Evolutionary conservation across 345 rosid species (phyloP), one percentile per base, ranked within the genome.

Genomic region (Populus simonii): DNA sequence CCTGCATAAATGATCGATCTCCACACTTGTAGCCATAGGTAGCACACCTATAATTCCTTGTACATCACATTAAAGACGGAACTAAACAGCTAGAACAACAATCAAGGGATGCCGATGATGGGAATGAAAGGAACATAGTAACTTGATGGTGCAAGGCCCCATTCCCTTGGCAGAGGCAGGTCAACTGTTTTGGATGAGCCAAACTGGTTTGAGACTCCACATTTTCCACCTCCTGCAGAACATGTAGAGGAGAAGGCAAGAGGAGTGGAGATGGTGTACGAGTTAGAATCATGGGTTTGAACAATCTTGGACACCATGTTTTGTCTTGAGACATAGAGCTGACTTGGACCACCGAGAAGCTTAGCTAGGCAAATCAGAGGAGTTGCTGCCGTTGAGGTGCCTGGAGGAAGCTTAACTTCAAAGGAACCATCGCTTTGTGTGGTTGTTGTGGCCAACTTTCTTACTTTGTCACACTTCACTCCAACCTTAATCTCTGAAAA

Each of bases 121-220:
- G 98, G 98, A 75, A 93, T 7, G 87, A 92, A 89, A 47, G 97
- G 96, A 68, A 86, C 1, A 36, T 94, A 94, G 55, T 87, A 92
- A 86, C 98, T 94, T 4, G 97, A 82, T 15, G 97, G 98, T 38
- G 98, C 94, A 18, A 94, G 80, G 4, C 98, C 98, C 98, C 98
- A 94, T 70, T 89, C 95, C 4, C 33, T 76, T 5, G 98, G 98
- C 18, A 94, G 76, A 15, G 98, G 98, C 72, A 94, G 72, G 80
- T 94, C 89, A 43, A 92, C 4, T 17, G 97, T 93, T 90, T 88
- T 90, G 20, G 97, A 89, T 18, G 92, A 86, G 27, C 83, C 87
- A 29, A 85, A 49, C 17, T 5, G 47, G 77, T 45, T 45, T 0
- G 51, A 45, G 51, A 45, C 51, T 45, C 51, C 51, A 45, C 51